Conservation (phyloP, 2,329 filamentous ascomycete species). For the Plenodomus lindquistii region DNA sequence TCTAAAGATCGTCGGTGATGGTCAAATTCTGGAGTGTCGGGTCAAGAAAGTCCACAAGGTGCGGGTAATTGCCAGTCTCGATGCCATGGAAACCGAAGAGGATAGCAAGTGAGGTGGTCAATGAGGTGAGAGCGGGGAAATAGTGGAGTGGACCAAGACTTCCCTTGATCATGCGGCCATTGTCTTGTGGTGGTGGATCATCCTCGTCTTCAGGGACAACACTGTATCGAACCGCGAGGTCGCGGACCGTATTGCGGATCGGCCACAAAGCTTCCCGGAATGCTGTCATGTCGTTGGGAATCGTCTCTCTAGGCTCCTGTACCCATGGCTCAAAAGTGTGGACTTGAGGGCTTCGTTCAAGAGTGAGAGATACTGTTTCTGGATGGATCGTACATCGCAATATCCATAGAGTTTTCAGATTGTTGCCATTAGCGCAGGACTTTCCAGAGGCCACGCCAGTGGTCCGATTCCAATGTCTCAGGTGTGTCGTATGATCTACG, state of each 20-base stretch:
- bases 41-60: background rate
- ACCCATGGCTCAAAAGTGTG: background rate
- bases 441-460: too few relatives aligned
- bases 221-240: background rate
- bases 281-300: background rate
- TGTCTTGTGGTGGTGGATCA: background rate
- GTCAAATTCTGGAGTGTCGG: background rate
- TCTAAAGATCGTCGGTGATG: constrained; percentile 4
- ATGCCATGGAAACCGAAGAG: background rate
- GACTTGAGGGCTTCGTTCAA: background rate
- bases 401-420: too few relatives aligned
- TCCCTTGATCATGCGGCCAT: background rate
- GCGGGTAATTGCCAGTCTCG: background rate
- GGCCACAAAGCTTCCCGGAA: background rate
- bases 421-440: too few relatives aligned
- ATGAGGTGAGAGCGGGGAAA: background rate
- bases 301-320: background rate
- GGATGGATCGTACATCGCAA: too few relatives aligned
- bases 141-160: constrained; percentile 1
- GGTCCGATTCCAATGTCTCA: too few relatives aligned
- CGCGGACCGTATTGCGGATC: background rate
- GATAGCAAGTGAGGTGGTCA: background rate
- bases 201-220: background rate
- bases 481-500: too few relatives aligned
- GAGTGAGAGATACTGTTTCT: too few relatives aligned